A percentile compares a stretch with the other conserved stretches of the same genome.
Evolutionary conservation across 768 basidiomycete species (phyloP).

Genomic region (Tephrocybe sp.): DNA sequence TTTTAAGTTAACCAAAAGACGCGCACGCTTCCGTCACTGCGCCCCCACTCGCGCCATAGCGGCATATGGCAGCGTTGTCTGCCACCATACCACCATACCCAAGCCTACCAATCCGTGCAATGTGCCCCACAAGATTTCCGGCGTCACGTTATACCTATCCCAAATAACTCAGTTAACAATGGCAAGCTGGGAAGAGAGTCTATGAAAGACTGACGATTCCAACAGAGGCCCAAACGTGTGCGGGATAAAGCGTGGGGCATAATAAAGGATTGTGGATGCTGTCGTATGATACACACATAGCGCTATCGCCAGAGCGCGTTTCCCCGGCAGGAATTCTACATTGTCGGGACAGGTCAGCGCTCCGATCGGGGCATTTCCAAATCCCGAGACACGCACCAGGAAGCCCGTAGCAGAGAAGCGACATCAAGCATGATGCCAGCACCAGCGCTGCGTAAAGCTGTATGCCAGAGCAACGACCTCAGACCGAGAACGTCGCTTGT

Average conservation of each 20-base stretch:
- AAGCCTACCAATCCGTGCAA: constrained; percentile 71
- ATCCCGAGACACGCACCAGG: constrained; percentile 52
- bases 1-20: constrained; percentile 41
- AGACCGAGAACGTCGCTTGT: not conserved
- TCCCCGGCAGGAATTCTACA: constrained; percentile 79
- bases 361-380: not conserved
- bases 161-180: constrained; percentile 1
- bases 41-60: constrained; percentile 30
- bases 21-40: constrained; percentile 20
- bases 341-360: not conserved
- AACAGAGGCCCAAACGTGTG: constrained; percentile 57
- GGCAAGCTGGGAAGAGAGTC: not conserved
- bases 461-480: not conserved
- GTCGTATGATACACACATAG: constrained; percentile 76
- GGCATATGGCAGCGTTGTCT: constrained; percentile 58
- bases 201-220: constrained; percentile 50
- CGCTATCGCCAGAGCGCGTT: constrained; percentile 76
- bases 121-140: constrained; percentile 71
- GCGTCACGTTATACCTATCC: constrained; percentile 58
- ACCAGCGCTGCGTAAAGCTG: constrained; percentile 71
- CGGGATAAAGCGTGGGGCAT: constrained; percentile 79
- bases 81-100: constrained; percentile 81
- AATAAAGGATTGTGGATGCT: constrained; percentile 70
- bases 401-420: constrained; percentile 63
- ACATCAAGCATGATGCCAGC: constrained; percentile 56